phyloP scores from a whole-genome alignment of 2,329 filamentous ascomycete genomes.

The Biscogniauxia mediterranea region DNA sequence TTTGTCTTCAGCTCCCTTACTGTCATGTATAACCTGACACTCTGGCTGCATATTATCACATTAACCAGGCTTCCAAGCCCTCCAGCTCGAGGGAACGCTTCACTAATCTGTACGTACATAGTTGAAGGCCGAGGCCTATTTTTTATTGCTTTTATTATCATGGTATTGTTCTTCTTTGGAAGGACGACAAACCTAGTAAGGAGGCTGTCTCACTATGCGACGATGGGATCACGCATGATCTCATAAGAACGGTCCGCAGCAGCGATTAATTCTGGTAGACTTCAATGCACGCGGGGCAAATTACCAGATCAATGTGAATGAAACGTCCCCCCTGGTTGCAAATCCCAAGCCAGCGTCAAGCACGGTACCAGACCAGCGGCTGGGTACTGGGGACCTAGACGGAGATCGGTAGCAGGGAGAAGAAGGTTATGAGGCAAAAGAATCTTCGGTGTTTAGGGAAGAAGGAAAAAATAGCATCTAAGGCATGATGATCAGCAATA shows the following conservation, averaged over 20 bases:
- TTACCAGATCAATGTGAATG: conserved; percentile 8
- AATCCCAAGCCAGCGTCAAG: neutral
- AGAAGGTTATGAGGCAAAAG: neutral
- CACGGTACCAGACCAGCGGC: neutral
- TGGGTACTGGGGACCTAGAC: conserved; percentile 4
- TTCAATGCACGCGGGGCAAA: conserved; percentile 1
- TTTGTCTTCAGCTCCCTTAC: neutral
- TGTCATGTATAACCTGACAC: neutral
- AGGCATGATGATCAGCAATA: neutral
- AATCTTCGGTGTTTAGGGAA: neutral
- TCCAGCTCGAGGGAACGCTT: neutral
- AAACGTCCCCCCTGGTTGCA: conserved; percentile 6
- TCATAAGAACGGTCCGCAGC: neutral
- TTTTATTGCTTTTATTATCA: too few relatives aligned
- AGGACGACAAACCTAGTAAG: neutral
- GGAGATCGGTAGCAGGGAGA: conserved; percentile 11
- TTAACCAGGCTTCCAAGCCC: neutral
- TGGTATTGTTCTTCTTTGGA: too few relatives aligned
- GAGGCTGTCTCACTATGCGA: neutral
- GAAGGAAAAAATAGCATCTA: too few relatives aligned
- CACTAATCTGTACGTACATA: neutral
- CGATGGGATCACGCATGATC: neutral
- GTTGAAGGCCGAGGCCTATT: too few relatives aligned
- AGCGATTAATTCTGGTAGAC: neutral
- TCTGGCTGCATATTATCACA: neutral